A percentile compares a stretch with the other conserved stretches of the same genome.
Conservation (phyloP, 495 filamentous ascomycete genomes). For the Talaromyces borbonicus region DNA sequence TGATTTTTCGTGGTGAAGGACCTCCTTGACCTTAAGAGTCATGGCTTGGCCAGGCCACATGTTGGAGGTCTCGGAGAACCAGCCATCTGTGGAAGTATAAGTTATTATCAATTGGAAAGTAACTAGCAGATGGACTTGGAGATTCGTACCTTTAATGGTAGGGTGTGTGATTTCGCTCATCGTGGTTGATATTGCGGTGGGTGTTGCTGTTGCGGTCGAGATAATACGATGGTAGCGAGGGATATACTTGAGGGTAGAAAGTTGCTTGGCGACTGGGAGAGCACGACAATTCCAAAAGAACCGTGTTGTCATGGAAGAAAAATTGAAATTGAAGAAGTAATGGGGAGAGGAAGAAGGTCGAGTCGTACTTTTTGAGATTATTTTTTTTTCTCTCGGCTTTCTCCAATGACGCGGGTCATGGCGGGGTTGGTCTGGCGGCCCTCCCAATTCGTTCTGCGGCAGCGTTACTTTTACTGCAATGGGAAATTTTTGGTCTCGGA, state of each 20-base stretch:
- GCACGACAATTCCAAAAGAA: not conserved
- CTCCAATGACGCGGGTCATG: conserved; percentile 1
- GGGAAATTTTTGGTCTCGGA: too few relatives aligned
- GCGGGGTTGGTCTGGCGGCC: conserved; percentile 2
- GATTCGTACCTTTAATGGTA: conserved; percentile 47
- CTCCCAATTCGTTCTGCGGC: not conserved
- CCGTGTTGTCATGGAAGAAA: not conserved
- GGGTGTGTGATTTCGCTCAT: conserved; percentile 51
- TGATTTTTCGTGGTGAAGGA: conserved; percentile 98
- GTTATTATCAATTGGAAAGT: not conserved
- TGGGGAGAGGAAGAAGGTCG: conserved; percentile 3
- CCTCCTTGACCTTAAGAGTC: conserved; percentile 95
- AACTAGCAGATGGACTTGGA: not conserved
- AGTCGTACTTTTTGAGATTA: conserved; percentile 8
- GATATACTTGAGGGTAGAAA: not conserved
- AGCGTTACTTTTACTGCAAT: too few relatives aligned
- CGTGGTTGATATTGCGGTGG: too few relatives aligned
- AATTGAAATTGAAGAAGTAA: conserved; percentile 8
- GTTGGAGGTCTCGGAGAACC: conserved; percentile 94
- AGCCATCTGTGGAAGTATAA: conserved; percentile 62
- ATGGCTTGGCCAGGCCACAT: conserved; percentile 99
- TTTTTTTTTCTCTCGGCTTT: conserved; percentile 10
- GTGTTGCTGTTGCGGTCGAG: not conserved
- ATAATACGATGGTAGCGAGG: not conserved
- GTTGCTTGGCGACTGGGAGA: conserved; percentile 2